Evolutionary conservation across 1,284 basidiomycete species (phyloP), one percentile per base, ranked within the genome.

Genomic region (Megacollybia platyphylla): DNA sequence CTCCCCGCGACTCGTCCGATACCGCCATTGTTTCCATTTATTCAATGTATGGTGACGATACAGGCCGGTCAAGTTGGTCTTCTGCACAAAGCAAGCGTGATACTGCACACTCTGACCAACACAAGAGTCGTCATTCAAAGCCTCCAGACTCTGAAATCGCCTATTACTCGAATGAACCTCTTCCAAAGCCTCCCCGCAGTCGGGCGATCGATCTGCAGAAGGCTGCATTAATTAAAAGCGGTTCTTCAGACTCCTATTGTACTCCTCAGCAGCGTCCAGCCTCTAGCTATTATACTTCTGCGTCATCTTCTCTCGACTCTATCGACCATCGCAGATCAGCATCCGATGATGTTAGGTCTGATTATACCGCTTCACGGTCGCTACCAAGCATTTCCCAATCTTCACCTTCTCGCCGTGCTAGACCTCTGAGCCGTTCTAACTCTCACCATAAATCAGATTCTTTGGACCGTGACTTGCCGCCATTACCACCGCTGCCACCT

Each of bases 11-110:
- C 17, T 64, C 65, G 5, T 66, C 65, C 44, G 79, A 81, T 51
- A 73, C 76, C 30, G 75, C 80, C 7, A 81, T 85, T 51, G 75
- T 81, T 56, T 78, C 80, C 44, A 87, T 87, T 44, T 87, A 84
- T 57, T 84, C 79, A 40, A 87, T 86, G 83, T 87, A 86, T 57
- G 70, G 70, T 38, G 70, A 73, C 52, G 65, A 69, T 32, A 61
- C 49, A 52, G 63, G 52, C 27, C 54, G 62, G 51, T 54, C 55
- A 41, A 59, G 58, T 47, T 64, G 61, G 56, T 46, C 64, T 61
- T 67, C 64, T 5, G 20, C 20, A 24, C 20, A 24, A 24, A 24
- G 10, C 31, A 34, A 15, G 15, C 31, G 31, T 4, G 6, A 34
- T 15, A 11, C 31, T 15, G 59, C 54, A 59, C 52, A 54, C 59